Evolutionary conservation across 2,329 filamentous ascomycete species (phyloP).

Genomic region (Alternaria triticimaculans): DNA sequence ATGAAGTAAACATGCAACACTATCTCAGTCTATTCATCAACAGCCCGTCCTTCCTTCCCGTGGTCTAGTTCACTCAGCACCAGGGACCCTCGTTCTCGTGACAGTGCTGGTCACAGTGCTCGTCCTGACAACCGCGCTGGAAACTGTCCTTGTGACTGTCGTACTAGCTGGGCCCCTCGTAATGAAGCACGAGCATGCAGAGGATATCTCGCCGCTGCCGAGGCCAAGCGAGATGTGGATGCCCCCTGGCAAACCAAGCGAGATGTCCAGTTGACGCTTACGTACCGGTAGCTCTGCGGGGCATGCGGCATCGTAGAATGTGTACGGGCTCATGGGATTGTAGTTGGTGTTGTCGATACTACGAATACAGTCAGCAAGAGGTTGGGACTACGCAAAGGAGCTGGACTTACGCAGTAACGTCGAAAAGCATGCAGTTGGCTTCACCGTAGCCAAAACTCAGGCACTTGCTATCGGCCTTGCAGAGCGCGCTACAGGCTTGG

Average conservation of each 20-base stretch:
- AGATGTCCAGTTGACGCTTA: constrained; percentile 34
- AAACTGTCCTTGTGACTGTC: constrained; percentile 34
- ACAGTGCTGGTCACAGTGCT: constrained; percentile 4
- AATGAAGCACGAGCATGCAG: constrained; percentile 44
- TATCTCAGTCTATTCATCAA: neutral
- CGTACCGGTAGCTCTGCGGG: constrained; percentile 37
- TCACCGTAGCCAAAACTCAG: constrained; percentile 44
- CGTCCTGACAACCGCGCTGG: constrained; percentile 23
- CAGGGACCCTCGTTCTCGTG: constrained; percentile 5
- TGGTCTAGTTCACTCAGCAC: neutral
- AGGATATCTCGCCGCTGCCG: constrained; percentile 25
- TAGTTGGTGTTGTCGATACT: constrained; percentile 41
- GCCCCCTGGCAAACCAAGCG: constrained; percentile 11
- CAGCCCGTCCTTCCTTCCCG: neutral
- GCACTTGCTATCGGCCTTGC: constrained; percentile 42
- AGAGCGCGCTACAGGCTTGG: constrained; percentile 35
- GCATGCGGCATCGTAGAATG: constrained; percentile 40
- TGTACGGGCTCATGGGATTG: constrained; percentile 44
- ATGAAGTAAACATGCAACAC: neutral
- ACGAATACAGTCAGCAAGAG: neutral
- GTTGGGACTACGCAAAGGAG: neutral
- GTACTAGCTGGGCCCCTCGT: constrained; percentile 30
- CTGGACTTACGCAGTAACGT: constrained; percentile 35
- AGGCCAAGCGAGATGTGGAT: constrained; percentile 37
- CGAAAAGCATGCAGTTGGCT: constrained; percentile 44